Conservation (phyloP, 306 rosid species). For the Luffa acutangula region DNA sequence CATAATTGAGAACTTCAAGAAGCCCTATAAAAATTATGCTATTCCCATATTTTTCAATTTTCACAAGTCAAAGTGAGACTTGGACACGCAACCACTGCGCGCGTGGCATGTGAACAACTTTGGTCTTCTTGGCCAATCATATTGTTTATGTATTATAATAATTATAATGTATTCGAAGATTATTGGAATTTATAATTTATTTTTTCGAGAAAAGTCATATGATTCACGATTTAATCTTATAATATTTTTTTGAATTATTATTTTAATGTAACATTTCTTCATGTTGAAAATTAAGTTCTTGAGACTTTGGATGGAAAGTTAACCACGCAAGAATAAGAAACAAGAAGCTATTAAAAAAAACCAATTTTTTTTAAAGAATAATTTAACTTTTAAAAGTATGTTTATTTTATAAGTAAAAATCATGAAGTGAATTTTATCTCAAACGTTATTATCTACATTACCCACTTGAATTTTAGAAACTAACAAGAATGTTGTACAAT, state of each 20-base stretch:
- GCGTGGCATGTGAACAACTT: neutral
- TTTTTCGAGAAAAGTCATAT: neutral
- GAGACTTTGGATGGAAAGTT: neutral
- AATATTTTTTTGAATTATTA: neutral
- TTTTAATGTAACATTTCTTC: neutral
- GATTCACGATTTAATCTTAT: conserved; percentile 1
- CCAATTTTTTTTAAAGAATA: neutral
- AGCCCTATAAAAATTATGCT: neutral
- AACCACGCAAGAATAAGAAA: neutral
- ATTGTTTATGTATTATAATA: neutral
- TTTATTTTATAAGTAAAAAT: neutral
- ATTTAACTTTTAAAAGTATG: neutral
- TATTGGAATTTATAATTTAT: neutral
- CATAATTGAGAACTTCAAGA: neutral
- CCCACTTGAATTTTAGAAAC: neutral
- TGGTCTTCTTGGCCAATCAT: neutral
- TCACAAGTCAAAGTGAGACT: neutral
- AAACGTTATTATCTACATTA: neutral
- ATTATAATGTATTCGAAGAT: neutral
- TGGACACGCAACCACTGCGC: neutral
- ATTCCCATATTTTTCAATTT: neutral
- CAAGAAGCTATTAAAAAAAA: neutral
- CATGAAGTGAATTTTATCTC: neutral
- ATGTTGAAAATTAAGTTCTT: neutral
- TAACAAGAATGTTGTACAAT: neutral